Percentiles rank a stretch among this genome's conserved stretches.
Conservation (phyloP, 768 basidiomycete species). For the Sarcodon sp. region DNA sequence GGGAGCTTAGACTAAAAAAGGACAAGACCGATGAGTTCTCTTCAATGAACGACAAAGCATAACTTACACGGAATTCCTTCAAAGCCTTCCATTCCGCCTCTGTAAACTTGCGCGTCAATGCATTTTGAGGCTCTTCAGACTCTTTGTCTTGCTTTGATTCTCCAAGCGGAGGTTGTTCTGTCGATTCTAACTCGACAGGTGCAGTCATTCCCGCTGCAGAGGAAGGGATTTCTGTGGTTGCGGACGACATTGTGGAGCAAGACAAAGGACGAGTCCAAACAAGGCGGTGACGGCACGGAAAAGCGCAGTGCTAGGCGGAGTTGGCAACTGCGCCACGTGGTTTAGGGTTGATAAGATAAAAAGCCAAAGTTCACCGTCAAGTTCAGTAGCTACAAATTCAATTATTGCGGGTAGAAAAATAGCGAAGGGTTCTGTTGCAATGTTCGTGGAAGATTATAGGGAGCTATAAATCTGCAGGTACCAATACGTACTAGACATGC, state of each 20-base stretch:
- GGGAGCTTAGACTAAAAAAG: constrained; percentile 26
- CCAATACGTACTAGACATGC: too few species aligned
- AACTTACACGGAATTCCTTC: constrained; percentile 50
- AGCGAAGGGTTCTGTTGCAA: too few species aligned
- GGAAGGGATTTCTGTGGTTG: background rate
- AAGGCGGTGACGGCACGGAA: too few species aligned
- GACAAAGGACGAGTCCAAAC: too few species aligned
- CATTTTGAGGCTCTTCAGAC: constrained; percentile 48
- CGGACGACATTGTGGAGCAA: background rate
- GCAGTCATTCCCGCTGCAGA: background rate
- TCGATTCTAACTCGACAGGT: background rate
- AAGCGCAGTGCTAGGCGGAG: too few species aligned
- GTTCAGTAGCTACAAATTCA: too few species aligned
- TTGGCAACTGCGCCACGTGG: too few species aligned
- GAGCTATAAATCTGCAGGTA: too few species aligned
- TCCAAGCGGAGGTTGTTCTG: constrained; percentile 1
- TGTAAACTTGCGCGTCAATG: constrained; percentile 58
- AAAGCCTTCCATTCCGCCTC: constrained; percentile 61
- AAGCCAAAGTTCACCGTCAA: too few species aligned
- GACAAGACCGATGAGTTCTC: constrained; percentile 6
- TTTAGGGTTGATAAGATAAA: too few species aligned
- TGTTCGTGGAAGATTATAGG: too few species aligned
- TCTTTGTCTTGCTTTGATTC: constrained; percentile 6
- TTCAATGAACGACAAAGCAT: background rate
- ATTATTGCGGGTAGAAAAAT: too few species aligned